Evolutionary conservation across 208 protist genomes (phyloP).

Genomic region (Trichomonas gallinae): DNA sequence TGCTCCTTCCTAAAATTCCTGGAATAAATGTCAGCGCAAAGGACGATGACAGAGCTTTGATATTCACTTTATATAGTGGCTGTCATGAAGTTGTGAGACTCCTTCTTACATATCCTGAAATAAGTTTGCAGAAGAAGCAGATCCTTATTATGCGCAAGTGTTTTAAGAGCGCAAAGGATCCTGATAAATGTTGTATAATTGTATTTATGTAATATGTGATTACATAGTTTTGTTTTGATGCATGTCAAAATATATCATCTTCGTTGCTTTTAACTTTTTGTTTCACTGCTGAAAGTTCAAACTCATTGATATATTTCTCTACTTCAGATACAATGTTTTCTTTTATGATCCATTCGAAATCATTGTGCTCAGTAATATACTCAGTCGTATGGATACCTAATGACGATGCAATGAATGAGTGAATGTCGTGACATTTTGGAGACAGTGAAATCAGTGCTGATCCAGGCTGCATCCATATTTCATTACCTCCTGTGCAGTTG

Average conservation of each 20-base stretch:
- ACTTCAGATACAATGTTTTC: background rate
- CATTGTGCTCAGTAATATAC: background rate
- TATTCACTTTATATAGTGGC: too few species aligned
- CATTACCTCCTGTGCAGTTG: background rate
- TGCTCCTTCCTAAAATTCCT: too few species aligned
- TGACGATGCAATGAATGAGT: background rate
- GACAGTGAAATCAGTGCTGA: background rate
- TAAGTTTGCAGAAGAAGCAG: too few species aligned
- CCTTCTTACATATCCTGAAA: too few species aligned
- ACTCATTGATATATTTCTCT: background rate
- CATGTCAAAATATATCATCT: background rate
- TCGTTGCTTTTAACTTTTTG: background rate
- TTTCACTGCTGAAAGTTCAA: background rate
- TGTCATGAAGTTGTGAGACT: too few species aligned
- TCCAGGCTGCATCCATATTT: background rate
- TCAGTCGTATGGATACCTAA: background rate
- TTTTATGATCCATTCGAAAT: background rate
- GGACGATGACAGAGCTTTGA: too few species aligned
- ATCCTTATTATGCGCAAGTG: too few species aligned
- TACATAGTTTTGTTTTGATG: too few species aligned
- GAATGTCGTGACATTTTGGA: background rate
- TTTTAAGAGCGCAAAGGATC: too few species aligned
- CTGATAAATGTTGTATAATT: too few species aligned
- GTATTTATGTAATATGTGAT: too few species aligned
- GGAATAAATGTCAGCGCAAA: too few species aligned